phyloP scores from a whole-genome alignment of 176 grass and related monocot species.

The Triticum timopheevii region DNA sequence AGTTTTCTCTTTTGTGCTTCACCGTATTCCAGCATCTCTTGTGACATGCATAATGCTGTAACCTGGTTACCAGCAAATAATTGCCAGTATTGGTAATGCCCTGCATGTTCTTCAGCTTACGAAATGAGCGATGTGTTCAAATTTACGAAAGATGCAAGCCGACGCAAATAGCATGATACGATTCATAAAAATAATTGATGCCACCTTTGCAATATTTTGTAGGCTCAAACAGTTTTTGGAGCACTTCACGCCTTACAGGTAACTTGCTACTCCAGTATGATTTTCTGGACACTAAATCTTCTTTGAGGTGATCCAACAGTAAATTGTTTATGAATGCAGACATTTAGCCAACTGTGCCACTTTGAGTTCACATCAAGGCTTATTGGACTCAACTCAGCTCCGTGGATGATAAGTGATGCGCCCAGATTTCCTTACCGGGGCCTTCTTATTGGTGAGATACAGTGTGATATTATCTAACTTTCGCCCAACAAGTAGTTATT shows the following conservation, averaged over 20 bases:
- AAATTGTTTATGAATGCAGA: conserved; percentile 51
- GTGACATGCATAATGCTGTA: conserved; percentile 25
- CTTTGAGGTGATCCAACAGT: conserved; percentile 12
- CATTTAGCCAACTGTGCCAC: conserved; percentile 88
- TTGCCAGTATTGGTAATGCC: background rate
- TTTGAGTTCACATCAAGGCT: conserved; percentile 79
- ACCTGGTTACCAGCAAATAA: background rate
- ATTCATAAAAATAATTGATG: conserved; percentile 11
- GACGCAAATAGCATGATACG: background rate
- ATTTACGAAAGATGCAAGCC: conserved; percentile 7
- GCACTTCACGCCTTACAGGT: conserved; percentile 92
- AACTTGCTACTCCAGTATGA: conserved; percentile 31
- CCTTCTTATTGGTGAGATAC: conserved; percentile 86
- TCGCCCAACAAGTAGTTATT: background rate
- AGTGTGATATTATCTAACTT: conserved; percentile 14
- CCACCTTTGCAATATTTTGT: conserved; percentile 45
- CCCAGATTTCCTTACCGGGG: conserved; percentile 94
- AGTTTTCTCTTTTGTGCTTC: conserved; percentile 1
- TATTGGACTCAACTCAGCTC: conserved; percentile 69
- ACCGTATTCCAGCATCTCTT: background rate
- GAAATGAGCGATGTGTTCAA: background rate
- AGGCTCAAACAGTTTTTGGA: conserved; percentile 95
- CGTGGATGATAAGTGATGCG: conserved; percentile 78
- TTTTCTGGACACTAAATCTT: background rate
- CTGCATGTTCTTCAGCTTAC: conserved; percentile 1